Conservation (phyloP, 345 rosid species). For the Populus euphratica region DNA sequence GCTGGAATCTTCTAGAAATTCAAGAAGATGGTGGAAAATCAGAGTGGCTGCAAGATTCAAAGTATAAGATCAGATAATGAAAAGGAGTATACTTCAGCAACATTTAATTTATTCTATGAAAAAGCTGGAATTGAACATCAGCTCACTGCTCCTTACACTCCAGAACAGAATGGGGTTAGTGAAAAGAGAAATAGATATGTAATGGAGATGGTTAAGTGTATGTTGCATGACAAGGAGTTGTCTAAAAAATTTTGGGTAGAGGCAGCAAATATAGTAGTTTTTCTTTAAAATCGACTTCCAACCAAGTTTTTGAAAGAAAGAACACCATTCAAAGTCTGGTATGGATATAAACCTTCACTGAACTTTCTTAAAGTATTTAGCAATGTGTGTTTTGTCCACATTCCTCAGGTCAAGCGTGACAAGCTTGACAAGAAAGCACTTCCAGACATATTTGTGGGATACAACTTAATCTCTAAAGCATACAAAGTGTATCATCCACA, state of each 20-base stretch:
- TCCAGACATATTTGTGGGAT: background rate
- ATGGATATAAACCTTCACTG: no score
- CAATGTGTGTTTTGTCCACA: background rate
- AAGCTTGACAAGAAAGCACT: background rate
- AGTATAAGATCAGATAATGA: background rate
- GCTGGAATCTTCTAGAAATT: background rate
- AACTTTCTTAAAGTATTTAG: background rate
- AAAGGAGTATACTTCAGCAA: background rate
- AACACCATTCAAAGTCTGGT: background rate
- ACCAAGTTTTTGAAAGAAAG: background rate
- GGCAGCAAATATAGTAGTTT: background rate
- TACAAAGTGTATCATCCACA: background rate
- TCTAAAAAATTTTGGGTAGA: background rate
- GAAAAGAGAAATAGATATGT: background rate
- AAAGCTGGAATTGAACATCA: constrained; percentile 9
- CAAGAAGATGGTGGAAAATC: constrained; percentile 2
- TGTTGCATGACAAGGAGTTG: background rate
- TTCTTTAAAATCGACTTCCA: background rate
- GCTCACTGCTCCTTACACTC: constrained; percentile 9
- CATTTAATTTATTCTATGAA: background rate
- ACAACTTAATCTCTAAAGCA: background rate
- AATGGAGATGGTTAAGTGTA: constrained; percentile 1
- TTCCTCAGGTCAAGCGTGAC: background rate
- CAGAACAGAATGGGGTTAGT: background rate
- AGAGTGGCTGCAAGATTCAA: constrained; percentile 6